phyloP scores from a whole-genome alignment of 2,329 filamentous ascomycete genomes.

The Botrytis tulipae region DNA sequence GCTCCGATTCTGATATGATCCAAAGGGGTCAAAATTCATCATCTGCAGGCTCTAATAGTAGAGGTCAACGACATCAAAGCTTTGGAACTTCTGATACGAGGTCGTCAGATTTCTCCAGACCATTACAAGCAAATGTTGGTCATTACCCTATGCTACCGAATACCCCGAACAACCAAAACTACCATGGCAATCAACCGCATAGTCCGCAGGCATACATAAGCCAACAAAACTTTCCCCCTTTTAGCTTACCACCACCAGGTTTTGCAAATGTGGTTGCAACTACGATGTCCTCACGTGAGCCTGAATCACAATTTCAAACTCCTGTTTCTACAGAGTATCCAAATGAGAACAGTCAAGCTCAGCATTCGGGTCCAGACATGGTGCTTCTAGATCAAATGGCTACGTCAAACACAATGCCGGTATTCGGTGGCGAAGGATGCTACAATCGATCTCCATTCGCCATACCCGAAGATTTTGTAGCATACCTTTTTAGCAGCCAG shows the following conservation, averaged over 20 bases:
- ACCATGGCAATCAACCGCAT: conserved; percentile 44
- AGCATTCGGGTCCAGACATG: conserved; percentile 48
- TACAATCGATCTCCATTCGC: conserved; percentile 84
- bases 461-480: conserved; percentile 83
- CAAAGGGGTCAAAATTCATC: conserved; percentile 28
- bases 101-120: conserved; percentile 44
- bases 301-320: conserved; percentile 35
- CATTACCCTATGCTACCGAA: conserved; percentile 54
- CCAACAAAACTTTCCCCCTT: conserved; percentile 61
- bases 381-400: conserved; percentile 62
- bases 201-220: conserved; percentile 52
- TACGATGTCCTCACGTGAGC: conserved; percentile 36
- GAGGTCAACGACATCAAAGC: conserved; percentile 35
- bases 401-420: conserved; percentile 69
- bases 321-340: conserved; percentile 36
- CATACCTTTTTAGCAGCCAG: conserved; percentile 76
- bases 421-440: conserved; percentile 75
- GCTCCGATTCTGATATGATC: conserved; percentile 37
- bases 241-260: conserved; percentile 61
- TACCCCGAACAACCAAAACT: conserved; percentile 48
- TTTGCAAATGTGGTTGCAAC: conserved; percentile 46
- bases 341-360: conserved; percentile 39
- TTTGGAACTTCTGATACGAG: conserved; percentile 37
- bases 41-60: conserved; percentile 24
- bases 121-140: conserved; percentile 49